Conservation (phyloP, 2,329 filamentous ascomycete genomes). For the Cordyceps javanica region DNA sequence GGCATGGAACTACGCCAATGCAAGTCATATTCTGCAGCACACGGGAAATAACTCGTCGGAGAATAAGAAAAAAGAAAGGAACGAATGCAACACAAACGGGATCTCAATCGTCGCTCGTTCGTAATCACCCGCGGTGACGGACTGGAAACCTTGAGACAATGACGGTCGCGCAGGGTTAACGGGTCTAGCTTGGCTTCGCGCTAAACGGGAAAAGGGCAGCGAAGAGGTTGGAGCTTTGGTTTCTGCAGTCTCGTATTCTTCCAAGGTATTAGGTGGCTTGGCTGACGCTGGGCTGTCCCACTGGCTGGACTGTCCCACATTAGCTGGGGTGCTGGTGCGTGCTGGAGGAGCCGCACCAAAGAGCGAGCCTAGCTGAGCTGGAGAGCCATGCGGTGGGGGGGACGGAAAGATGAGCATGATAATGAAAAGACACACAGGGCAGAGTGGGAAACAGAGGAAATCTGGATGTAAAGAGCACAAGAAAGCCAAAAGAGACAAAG, state of each 20-base stretch:
- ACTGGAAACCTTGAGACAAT: not conserved
- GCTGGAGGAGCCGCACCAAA: slow-evolving; percentile 1
- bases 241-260: slow-evolving; percentile 8
- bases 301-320: not conserved
- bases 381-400: no score
- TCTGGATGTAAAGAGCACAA: no score
- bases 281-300: slow-evolving; percentile 10
- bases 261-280: slow-evolving; percentile 11
- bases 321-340: no score
- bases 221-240: not conserved
- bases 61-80: no score
- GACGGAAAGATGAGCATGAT: no score
- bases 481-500: no score
- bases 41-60: not conserved
- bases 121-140: not conserved
- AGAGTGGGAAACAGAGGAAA: no score
- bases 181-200: not conserved
- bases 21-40: not conserved
- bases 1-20: not conserved
- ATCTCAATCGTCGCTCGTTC: not conserved
- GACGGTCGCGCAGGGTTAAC: not conserved
- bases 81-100: no score
- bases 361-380: not conserved
- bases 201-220: not conserved
- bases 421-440: no score